Evolutionary conservation across 176 grass and related monocot species (phyloP), one percentile per base, ranked within the genome.

Genomic region (Otatea glauca): DNA sequence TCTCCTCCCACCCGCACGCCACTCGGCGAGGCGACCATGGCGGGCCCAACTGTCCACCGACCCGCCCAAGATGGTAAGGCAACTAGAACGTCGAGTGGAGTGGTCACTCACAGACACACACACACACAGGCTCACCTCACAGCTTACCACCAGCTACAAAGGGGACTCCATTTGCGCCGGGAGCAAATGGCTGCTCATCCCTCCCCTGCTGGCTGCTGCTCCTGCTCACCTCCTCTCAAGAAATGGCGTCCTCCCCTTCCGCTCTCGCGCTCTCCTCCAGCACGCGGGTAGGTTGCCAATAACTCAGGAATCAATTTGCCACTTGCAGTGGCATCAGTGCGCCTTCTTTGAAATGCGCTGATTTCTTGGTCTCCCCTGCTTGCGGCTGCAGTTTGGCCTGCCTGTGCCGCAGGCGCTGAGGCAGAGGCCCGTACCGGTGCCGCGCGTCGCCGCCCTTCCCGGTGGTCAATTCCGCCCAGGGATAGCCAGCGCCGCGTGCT

Each of bases 191-290:
- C 71, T 2, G 70, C 13, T 13, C 35, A 21, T 65, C 49, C 64
- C 25, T 8, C 23, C 32, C 25, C 23, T 60, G 35, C 37, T 55
- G 27, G 14, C 54, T 6, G 1, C n/a, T 6, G 1, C n/a, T 25
- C 62, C 49, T 0, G 29, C 12, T 43, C 60, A 1, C 13, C 21
- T 6, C 42, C 17, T 21, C 11, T n/a, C 8, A 24, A 47, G 38
- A 12, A 72, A 90, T 90, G 89, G 89, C 68, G 80, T 51, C 68
- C 51, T 72, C 81, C 29, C 76, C 68, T 39, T 68, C 62, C 23
- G 51, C 59, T 9, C 79, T 83, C 73, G 21, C 68, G 29, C 79
- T 68, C 67, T 62, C 68, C 74, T 9, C 79, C 80, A 6, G 3
- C 79, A 15, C 80, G 3, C 50, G 68, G 74, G 89, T 90, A 79